Evolutionary conservation across 371 early-diverging fungal genomes (phyloP), one percentile per base, ranked within the genome.

Genomic region (Funneliformis caledonium): DNA sequence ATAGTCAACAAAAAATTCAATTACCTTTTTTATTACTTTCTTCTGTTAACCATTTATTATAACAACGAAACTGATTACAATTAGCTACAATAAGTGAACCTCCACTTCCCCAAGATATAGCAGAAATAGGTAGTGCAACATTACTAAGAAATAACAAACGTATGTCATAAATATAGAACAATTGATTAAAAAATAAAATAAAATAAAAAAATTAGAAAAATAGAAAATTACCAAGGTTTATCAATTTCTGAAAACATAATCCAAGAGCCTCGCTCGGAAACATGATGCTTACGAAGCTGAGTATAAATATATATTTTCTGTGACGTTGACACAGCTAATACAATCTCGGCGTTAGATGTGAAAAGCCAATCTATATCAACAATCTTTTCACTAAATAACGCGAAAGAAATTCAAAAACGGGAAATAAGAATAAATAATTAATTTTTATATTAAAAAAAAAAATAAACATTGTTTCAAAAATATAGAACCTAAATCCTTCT

Each of bases 341-440:
- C 83, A 62, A 88, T 89, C 68, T 94, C 92, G 0, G 93, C 94
- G 81, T 94, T 93, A 1, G 92, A 90, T 4, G 94, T 89, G 16
- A 93, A 84, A 82, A 88, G 88, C 94, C 94, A 94, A 59, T 91
- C 92, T 45, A 94, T 76, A 72, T 87, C 92, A 60, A 80, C 52
- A 43, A 80, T 72, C 10, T 42, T 47, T 26, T 80, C 80, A 61
- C 80, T 80, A 61, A 47, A 43, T 59, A 26, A 50, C n/a, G 14
- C 6, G 50, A 64, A 56, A 59, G n/a, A 37, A 37, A 37, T 37
- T 37, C 37, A 37, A 37, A 37, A 37, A 37, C 37, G 33, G 2
- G 12, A 19, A 52, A 59, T 52, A 19, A 9, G 42, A 6, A 19
- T 26, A 79, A 50, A 19, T 62, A 26, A 68, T 4, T 26, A 7